phyloP scores from a whole-genome alignment of 1,139 yeast genomes.

The Scheffersomyces parashehatae region DNA sequence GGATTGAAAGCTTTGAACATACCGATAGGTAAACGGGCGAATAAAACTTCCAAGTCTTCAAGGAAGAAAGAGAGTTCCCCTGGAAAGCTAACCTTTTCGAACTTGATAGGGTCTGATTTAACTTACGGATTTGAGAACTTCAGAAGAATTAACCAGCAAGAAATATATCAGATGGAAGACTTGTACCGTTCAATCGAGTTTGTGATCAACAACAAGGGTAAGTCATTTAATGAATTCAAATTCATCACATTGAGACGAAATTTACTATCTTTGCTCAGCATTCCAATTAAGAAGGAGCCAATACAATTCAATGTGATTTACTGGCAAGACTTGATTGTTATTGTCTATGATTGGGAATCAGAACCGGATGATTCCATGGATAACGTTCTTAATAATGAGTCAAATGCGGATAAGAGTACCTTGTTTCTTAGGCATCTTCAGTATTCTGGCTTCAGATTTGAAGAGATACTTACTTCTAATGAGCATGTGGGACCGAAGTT shows the following conservation, averaged over 20 bases:
- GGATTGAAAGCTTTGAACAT: slow-evolving; percentile 12
- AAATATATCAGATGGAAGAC: slow-evolving; percentile 21
- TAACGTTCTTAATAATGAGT: neutral
- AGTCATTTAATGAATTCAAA: slow-evolving; percentile 10
- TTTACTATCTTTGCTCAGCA: slow-evolving; percentile 17
- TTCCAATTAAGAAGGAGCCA: slow-evolving; percentile 18
- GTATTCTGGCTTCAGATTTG: slow-evolving; percentile 26
- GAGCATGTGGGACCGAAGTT: no score
- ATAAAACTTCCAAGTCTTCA: no score
- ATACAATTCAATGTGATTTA: slow-evolving; percentile 19
- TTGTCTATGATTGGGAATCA: slow-evolving; percentile 22
- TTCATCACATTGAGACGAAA: slow-evolving; percentile 22
- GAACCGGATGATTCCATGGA: slow-evolving; percentile 4
- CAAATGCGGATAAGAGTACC: neutral
- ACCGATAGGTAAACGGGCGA: slow-evolving; percentile 2
- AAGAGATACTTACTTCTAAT: slow-evolving; percentile 16
- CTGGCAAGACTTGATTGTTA: slow-evolving; percentile 20
- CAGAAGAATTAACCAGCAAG: slow-evolving; percentile 8
- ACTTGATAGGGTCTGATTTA: slow-evolving; percentile 19
- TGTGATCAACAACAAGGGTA: slow-evolving; percentile 7
- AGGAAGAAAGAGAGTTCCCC: no score
- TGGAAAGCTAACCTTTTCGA: no score
- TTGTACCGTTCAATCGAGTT: slow-evolving; percentile 15
- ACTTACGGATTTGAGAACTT: slow-evolving; percentile 19
- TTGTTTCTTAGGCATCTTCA: slow-evolving; percentile 11